These are phyloP conservation scores for Lindgomyces ingoldianus DNA, from an alignment of 495 filamentous ascomycete species.

Conservation along the genomic window DNA sequence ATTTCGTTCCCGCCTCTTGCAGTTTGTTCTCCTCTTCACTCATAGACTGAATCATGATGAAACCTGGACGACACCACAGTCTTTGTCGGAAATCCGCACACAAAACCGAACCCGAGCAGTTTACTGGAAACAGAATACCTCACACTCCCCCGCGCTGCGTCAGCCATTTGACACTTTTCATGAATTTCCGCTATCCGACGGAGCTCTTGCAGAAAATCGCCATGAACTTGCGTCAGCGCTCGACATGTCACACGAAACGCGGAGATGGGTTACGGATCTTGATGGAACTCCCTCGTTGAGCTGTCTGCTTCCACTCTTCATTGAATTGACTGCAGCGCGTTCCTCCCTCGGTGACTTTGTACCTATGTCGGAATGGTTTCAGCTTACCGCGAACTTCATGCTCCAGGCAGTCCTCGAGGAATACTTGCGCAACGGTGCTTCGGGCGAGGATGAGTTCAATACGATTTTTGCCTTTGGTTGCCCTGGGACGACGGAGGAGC, in stretches of 20 bases:
- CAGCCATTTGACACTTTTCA: constrained; percentile 22
- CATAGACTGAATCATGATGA: constrained; percentile 27
- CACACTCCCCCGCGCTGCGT: constrained; percentile 24
- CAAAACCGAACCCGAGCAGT: constrained; percentile 15
- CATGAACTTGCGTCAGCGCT: constrained; percentile 17
- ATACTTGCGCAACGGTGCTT: constrained; percentile 43
- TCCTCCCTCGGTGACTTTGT: constrained; percentile 21
- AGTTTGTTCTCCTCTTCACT: constrained; percentile 33
- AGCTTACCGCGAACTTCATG: constrained; percentile 53
- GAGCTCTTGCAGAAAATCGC: constrained; percentile 23
- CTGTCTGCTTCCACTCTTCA: constrained; percentile 51
- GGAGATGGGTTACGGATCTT: constrained; percentile 34
- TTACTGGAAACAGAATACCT: constrained; percentile 15
- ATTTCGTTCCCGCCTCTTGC: constrained; percentile 27
- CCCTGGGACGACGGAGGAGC: constrained; percentile 11
- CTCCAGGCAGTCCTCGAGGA: constrained; percentile 55
- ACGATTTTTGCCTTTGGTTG: constrained; percentile 39
- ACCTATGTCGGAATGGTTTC: constrained; percentile 47
- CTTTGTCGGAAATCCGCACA: constrained; percentile 25
- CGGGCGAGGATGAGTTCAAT: constrained; percentile 34
- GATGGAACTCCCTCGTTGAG: constrained; percentile 46
- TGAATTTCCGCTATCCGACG: constrained; percentile 32
- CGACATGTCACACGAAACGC: constrained; percentile 13
- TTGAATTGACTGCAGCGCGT: constrained; percentile 49
- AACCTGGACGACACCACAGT: constrained; percentile 30